Evolutionary conservation across 1,139 yeast species (phyloP).

Genomic region (Candida sp.): DNA sequence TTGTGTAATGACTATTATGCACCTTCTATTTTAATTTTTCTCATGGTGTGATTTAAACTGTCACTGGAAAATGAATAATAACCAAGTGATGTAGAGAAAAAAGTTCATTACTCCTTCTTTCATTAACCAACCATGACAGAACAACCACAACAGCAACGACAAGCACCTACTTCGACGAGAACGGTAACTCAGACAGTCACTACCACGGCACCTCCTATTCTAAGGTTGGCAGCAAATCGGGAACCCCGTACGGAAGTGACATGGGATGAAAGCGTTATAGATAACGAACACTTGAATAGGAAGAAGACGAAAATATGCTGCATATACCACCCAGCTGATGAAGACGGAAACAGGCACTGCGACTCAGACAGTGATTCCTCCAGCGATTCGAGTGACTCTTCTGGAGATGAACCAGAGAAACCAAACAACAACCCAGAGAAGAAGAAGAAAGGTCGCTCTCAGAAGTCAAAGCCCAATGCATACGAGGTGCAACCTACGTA

Average conservation of each 20-base stretch:
- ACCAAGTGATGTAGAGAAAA: neutral
- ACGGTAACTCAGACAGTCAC: constrained; percentile 4
- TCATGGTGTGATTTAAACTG: neutral
- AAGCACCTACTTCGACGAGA: neutral
- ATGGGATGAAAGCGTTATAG: constrained; percentile 88
- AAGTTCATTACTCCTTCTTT: neutral
- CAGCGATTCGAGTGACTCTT: constrained; percentile 38
- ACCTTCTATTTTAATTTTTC: neutral
- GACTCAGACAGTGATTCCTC: constrained; percentile 18
- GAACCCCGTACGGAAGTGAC: constrained; percentile 54
- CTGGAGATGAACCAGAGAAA: constrained; percentile 41
- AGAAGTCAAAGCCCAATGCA: constrained; percentile 55
- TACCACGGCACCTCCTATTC: constrained; percentile 12
- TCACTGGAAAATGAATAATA: neutral
- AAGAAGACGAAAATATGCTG: constrained; percentile 94
- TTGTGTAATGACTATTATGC: constrained; percentile 1
- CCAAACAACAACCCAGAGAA: neutral
- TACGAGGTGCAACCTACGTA: constrained; percentile 73
- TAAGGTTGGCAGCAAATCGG: constrained; percentile 13
- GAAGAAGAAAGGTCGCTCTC: neutral
- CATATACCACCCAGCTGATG: constrained; percentile 83
- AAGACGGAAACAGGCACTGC: constrained; percentile 64
- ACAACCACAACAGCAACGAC: neutral
- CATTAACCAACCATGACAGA: neutral
- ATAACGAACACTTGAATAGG: constrained; percentile 84